Evolutionary conservation across 2,329 filamentous ascomycete genomes (phyloP), one percentile per base, ranked within the genome.

Genomic region (Colletotrichum tabaci): DNA sequence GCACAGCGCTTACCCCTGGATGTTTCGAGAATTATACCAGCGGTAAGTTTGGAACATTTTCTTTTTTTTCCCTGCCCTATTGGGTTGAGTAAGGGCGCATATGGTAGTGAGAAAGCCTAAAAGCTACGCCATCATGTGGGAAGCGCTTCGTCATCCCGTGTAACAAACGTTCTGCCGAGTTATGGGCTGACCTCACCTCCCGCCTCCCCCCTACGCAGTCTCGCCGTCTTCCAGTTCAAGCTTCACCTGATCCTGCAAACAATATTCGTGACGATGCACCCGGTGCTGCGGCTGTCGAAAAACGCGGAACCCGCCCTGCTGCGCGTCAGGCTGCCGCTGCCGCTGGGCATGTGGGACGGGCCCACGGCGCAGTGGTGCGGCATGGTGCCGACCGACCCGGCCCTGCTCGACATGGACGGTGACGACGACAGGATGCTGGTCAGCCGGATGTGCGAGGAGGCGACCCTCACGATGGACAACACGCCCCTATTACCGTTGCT

Each of bases 161-260:
- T n/a, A 2, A 35, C 9, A 8, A 8, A 49, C 13, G 40, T 6
- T 13, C n/a, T 61, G 35, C n/a, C 5, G 4, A 7, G 5, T 2
- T 8, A 30, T 10, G 21, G 30, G 12, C 58, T 50, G 40, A 61
- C 58, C 38, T 4, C 26, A 21, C 49, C 30, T 15, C 18, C 13
- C 12, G 26, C 26, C 4, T 3, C 23, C 23, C 23, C 26, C 26
- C 26, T 4, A 4, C 4, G 23, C n/a, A 71, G 67, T 26, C 64
- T 71, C 49, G 65, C 68, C 16, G 46, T 71, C 42, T 71, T 58
- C 60, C 68, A 71, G 13, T 71, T 68, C 58, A 67, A 68, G 16
- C 52, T 71, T 8, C 64, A 71, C 21, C 60, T 71, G 6, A 68
- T 71, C 4, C 58, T 71, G 30, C 65, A 71, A 67, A 66, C 68